phyloP scores from a whole-genome alignment of 352 stramenopile genomes.

The Bremia lactucae region DNA sequence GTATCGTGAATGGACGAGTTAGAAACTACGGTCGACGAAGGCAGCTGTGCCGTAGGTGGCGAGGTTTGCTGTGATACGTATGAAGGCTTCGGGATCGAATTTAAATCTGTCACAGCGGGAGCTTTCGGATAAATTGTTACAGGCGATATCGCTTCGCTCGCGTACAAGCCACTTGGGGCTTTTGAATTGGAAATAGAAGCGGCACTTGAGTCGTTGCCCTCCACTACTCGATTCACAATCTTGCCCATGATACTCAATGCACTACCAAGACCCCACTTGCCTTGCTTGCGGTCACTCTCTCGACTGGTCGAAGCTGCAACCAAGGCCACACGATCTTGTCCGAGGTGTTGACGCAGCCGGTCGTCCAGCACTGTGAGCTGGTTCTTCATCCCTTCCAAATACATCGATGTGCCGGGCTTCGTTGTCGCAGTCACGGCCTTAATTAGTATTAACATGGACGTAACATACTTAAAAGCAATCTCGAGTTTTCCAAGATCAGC shows the following conservation, averaged over 20 bases:
- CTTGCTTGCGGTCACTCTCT: constrained; percentile 33
- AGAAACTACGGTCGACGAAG: constrained; percentile 10
- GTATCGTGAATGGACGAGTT: constrained; percentile 13
- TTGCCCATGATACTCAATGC: constrained; percentile 82
- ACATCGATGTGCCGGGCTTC: constrained; percentile 78
- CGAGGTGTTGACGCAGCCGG: constrained; percentile 73
- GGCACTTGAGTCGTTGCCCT: constrained; percentile 44
- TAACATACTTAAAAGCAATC: constrained; percentile 81
- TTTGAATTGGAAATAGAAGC: constrained; percentile 4
- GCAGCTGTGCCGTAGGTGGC: constrained; percentile 12
- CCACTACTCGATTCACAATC: constrained; percentile 78
- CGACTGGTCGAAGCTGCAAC: constrained; percentile 35
- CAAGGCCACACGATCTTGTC: constrained; percentile 59
- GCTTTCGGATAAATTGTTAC: constrained; percentile 23
- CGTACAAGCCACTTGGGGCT: constrained; percentile 19
- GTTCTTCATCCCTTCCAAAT: constrained; percentile 83
- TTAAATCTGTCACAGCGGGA: constrained; percentile 5
- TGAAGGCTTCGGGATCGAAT: constrained; percentile 7
- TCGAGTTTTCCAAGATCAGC: constrained; percentile 78
- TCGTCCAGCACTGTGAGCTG: constrained; percentile 81
- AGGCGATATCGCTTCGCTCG: constrained; percentile 14
- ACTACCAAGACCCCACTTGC: constrained; percentile 74
- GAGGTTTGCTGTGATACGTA: constrained; percentile 18
- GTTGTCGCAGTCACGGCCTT: constrained; percentile 61
- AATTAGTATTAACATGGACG: constrained; percentile 73